Conservation (phyloP, 2,329 filamentous ascomycete genomes). For the Stylonectria norvegica region DNA sequence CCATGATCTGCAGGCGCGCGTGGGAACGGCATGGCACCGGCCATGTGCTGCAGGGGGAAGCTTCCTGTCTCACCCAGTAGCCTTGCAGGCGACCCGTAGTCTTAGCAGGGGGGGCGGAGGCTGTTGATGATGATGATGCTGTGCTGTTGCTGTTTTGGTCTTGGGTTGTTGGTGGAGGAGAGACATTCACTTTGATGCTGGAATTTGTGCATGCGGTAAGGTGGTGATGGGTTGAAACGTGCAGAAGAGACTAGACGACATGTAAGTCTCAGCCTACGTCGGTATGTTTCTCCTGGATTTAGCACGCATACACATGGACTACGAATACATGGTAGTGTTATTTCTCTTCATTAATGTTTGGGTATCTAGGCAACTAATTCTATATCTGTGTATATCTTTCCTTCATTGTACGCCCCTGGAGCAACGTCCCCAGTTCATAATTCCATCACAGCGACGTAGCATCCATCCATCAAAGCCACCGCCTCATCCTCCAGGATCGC, state of each 20-base stretch:
- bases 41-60: background rate
- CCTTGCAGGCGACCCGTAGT: slow-evolving; percentile 1
- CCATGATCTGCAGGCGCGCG: background rate
- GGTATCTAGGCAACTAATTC: background rate
- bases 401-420: background rate
- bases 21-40: background rate
- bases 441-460: background rate
- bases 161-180: too few relatives aligned
- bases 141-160: background rate
- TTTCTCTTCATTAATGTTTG: background rate
- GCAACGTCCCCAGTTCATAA: background rate
- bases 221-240: slow-evolving; percentile 1
- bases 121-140: background rate
- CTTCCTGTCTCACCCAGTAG: background rate
- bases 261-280: too few relatives aligned
- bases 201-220: background rate
- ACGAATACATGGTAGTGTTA: background rate
- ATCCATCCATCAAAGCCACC: background rate
- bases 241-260: too few relatives aligned
- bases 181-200: too few relatives aligned
- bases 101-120: background rate
- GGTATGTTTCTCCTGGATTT: background rate
- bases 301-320: background rate
- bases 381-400: too few relatives aligned
- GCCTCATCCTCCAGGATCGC: background rate